Evolutionary conservation across 2,329 filamentous ascomycete species (phyloP).

Genomic region (Hypoxylon sp.): DNA sequence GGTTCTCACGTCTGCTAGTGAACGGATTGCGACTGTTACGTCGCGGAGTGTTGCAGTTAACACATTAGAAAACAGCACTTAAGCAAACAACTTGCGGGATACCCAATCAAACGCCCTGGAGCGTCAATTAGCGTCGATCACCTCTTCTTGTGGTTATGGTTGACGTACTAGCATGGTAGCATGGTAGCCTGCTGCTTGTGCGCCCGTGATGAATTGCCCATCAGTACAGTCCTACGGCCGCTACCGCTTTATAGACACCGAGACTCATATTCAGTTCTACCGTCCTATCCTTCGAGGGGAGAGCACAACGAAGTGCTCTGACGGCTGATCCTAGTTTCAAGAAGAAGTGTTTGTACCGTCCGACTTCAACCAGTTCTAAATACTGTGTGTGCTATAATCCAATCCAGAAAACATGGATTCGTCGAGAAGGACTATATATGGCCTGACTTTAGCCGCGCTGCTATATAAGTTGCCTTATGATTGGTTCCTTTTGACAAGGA

Average conservation of each 20-base stretch:
- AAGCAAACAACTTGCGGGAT: slow-evolving; percentile 17
- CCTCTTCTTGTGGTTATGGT: slow-evolving; percentile 10
- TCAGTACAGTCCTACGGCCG: slow-evolving; percentile 1
- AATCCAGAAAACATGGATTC: slow-evolving; percentile 20
- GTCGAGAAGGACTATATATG: slow-evolving; percentile 23
- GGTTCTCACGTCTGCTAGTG: slow-evolving; percentile 17
- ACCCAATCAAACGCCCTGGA: slow-evolving; percentile 17
- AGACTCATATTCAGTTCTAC: not conserved
- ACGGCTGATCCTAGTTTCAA: slow-evolving; percentile 6
- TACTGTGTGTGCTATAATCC: slow-evolving; percentile 16
- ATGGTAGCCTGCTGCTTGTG: slow-evolving; percentile 16
- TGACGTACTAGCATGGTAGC: slow-evolving; percentile 2
- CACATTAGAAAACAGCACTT: slow-evolving; percentile 22
- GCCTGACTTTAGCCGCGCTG: slow-evolving; percentile 39
- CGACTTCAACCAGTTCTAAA: slow-evolving; percentile 8
- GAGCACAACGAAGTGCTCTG: not conserved
- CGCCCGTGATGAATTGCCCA: slow-evolving; percentile 8
- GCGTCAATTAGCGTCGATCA: slow-evolving; percentile 25
- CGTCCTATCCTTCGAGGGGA: not conserved
- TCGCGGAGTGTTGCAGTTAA: slow-evolving; percentile 17
- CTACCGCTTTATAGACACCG: not conserved
- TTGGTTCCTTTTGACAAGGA: slow-evolving; percentile 34
- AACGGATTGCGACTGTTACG: slow-evolving; percentile 2
- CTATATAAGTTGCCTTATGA: slow-evolving; percentile 8
- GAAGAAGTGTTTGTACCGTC: slow-evolving; percentile 24